Base-by-base conservation (phyloP, 2,329 filamentous ascomycete species). In the Proliferodiscus dingleyae region DNA sequence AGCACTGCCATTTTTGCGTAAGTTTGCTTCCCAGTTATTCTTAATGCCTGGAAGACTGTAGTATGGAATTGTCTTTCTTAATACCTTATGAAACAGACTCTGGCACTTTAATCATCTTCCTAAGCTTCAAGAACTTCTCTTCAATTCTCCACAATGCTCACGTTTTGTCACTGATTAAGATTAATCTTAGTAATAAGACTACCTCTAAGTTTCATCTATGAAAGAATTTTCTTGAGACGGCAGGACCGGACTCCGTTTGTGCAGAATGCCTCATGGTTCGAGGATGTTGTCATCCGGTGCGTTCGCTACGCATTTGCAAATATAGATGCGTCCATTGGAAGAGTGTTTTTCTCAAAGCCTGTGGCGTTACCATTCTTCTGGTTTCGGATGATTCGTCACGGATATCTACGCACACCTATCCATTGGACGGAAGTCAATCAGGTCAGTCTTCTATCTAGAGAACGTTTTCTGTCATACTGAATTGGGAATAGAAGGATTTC, bases 241-340 rank as follows among this genome's bases (percentile, higher is more conserved):
- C 56, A 70, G 21, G 53, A 72, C 5, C 73, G 72, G 51, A 71
- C 78, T 5, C 74, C 78, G 1, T 89, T 89, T 55, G 77, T 83
- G n/a, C 80, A 75, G 54, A 73, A 74, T 43, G 80, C 85, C n/a
- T 81, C 82, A 3, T 67, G 78, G 1, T 91, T 90, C 60, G 86
- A 91, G 63, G 85, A 90, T 60, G 64, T 89, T 34, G 85, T 89
- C 39, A 75, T 91, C 47, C 77, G 85, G 48, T 89, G 83, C 59
- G 85, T 93, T 28, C 77, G 85, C 43, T 89, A 86, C 71, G 85
- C 84, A 11, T 91, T 91, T 61, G 77, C 81, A 21, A 76, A 78
- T 50, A 79, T 91, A 52, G 83, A 84, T 2, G 74, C 84, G 7
- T 72, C 69, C 26, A 76, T 91, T 21, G 83, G 82, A 4, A 75